phyloP scores from a whole-genome alignment of 176 grass and related monocot genomes.

The Tillandsia fasciculata region DNA sequence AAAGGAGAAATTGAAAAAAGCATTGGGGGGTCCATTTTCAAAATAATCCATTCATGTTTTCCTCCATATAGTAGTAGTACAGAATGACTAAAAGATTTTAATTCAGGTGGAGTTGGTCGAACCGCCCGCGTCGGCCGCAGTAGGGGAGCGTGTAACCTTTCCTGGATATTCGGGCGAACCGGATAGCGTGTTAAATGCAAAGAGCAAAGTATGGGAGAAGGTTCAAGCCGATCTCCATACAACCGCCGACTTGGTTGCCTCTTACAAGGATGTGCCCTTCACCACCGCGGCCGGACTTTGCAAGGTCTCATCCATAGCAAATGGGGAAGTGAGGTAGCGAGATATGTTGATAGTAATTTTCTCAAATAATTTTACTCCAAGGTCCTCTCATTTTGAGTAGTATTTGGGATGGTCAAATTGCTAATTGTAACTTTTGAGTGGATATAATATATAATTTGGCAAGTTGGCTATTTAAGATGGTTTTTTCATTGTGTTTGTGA shows the following conservation, averaged over 20 bases:
- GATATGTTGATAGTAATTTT: neutral
- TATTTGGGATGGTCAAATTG: too few relatives aligned
- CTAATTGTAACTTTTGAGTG: too few relatives aligned
- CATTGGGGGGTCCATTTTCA: too few relatives aligned
- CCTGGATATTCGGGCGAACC: constrained; percentile 58
- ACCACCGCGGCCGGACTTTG: constrained; percentile 61
- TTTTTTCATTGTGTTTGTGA: too few relatives aligned
- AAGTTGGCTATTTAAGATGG: too few relatives aligned
- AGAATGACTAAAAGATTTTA: neutral
- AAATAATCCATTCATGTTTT: neutral
- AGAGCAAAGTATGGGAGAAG: constrained; percentile 87
- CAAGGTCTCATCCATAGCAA: constrained; percentile 57
- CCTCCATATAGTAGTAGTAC: neutral
- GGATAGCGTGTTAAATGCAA: constrained; percentile 57
- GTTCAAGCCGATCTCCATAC: constrained; percentile 55
- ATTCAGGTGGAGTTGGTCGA: constrained; percentile 79
- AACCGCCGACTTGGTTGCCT: constrained; percentile 56
- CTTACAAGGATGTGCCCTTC: constrained; percentile 64
- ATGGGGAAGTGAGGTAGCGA: constrained; percentile 59
- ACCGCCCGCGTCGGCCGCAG: constrained; percentile 47
- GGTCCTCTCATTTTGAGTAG: too few relatives aligned
- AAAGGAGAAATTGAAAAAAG: too few relatives aligned
- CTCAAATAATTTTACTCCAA: neutral
- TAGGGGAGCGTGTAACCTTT: constrained; percentile 66
- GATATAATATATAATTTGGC: too few relatives aligned